Conservation (phyloP, 495 filamentous ascomycete genomes). For the Haplographium delicatum region DNA sequence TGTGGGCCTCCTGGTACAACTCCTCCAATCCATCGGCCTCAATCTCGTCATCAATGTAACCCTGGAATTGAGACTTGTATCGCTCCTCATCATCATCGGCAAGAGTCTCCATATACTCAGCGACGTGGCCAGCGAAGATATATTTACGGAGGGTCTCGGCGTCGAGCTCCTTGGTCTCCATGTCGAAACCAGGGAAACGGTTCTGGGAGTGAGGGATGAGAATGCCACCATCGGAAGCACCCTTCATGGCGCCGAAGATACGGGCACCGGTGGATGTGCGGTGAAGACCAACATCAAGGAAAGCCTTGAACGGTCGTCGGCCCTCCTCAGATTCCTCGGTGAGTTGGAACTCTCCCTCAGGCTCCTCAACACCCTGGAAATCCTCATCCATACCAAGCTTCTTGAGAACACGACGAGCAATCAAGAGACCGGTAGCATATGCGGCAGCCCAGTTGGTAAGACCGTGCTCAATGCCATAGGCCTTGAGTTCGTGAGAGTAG, state of each 20-base stretch:
- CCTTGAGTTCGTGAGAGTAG: slow-evolving; percentile 96
- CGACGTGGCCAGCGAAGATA: slow-evolving; percentile 97
- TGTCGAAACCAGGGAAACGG: slow-evolving; percentile 97
- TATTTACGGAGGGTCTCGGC: slow-evolving; percentile 96
- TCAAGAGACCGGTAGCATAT: slow-evolving; percentile 92
- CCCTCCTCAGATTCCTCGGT: slow-evolving; percentile 87
- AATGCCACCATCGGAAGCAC: slow-evolving; percentile 96
- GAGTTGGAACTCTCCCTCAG: slow-evolving; percentile 87
- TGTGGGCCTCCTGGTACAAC: slow-evolving; percentile 89
- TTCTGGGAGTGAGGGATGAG: slow-evolving; percentile 96
- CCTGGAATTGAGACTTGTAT: slow-evolving; percentile 94
- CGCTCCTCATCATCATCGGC: slow-evolving; percentile 99
- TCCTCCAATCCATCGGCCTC: slow-evolving; percentile 98
- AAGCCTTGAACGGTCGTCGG: slow-evolving; percentile 96
- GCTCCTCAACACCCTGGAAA: slow-evolving; percentile 91
- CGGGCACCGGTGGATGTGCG: slow-evolving; percentile 97
- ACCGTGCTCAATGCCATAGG: slow-evolving; percentile 95
- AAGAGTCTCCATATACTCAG: slow-evolving; percentile 99
- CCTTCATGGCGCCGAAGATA: slow-evolving; percentile 99
- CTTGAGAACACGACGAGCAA: slow-evolving; percentile 91
- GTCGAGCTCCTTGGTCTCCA: slow-evolving; percentile 94
- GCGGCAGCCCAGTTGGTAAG: slow-evolving; percentile 99
- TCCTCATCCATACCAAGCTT: slow-evolving; percentile 91
- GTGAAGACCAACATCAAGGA: slow-evolving; percentile 94
- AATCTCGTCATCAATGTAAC: slow-evolving; percentile 94